Percentiles rank a stretch among this genome's conserved stretches.
phyloP scores from a whole-genome alignment of 345 rosid genomes.

The Eucalyptus cloeziana region DNA sequence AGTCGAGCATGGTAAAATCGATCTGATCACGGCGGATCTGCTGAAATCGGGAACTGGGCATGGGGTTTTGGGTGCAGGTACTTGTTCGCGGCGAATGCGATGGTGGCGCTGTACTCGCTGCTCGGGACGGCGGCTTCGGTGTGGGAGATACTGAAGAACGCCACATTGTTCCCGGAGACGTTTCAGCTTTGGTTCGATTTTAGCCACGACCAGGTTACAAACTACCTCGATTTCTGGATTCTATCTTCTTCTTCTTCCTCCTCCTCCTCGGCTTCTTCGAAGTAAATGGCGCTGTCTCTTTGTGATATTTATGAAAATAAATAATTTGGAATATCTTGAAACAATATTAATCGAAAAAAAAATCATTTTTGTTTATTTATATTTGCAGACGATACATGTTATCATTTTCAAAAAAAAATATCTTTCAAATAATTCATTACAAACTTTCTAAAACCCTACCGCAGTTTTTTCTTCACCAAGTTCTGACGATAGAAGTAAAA shows the following conservation, averaged over 20 bases:
- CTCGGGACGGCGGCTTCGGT: slow-evolving; percentile 67
- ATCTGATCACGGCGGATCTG: background rate
- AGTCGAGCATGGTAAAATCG: background rate
- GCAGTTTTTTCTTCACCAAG: background rate
- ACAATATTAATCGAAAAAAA: background rate
- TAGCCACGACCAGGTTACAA: slow-evolving; percentile 82
- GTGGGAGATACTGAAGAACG: slow-evolving; percentile 75
- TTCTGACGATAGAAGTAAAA: background rate
- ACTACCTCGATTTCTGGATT: background rate
- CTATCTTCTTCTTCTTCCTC: background rate
- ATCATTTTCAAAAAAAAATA: background rate
- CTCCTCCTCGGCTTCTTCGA: background rate
- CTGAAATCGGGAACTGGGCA: background rate
- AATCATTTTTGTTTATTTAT: background rate
- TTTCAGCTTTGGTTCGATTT: slow-evolving; percentile 97
- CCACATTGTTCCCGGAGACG: slow-evolving; percentile 72
- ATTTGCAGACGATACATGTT: too few species aligned
- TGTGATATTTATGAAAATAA: background rate
- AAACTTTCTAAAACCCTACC: too few species aligned
- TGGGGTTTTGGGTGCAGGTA: slow-evolving; percentile 24
- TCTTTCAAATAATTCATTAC: background rate
- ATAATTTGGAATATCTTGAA: background rate
- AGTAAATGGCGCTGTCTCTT: background rate
- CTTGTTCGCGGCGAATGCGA: slow-evolving; percentile 69
- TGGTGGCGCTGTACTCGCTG: slow-evolving; percentile 76